These are phyloP conservation scores for Scleroderma citrinum DNA, from an alignment of 768 basidiomycete species.

Conservation along the genomic window DNA sequence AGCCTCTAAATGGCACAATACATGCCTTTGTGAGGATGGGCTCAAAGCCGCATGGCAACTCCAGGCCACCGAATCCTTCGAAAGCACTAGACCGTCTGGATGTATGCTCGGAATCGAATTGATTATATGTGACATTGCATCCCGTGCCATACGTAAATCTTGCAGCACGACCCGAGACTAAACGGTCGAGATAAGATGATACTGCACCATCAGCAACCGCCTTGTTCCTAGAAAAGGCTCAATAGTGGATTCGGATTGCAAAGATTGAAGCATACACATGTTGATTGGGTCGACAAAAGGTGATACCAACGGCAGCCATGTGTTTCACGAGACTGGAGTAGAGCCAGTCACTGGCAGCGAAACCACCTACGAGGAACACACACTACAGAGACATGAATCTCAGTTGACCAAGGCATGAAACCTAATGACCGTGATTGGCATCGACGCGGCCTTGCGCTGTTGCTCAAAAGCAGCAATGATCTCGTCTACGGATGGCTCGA, in stretches of 20 bases:
- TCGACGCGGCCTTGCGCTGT: conserved; percentile 16
- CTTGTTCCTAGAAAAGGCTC: conserved; percentile 24
- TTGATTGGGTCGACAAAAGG: conserved; percentile 38
- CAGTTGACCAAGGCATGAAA: background rate
- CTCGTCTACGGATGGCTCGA: conserved; percentile 31
- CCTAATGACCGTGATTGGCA: conserved; percentile 18
- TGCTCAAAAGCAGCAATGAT: conserved; percentile 26
- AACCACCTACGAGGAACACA: conserved; percentile 43
- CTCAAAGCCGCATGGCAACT: conserved; percentile 32
- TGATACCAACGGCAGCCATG: conserved; percentile 28
- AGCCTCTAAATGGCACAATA: background rate
- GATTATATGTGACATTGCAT: conserved; percentile 27
- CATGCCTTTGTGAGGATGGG: conserved; percentile 35
- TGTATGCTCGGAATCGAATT: conserved; percentile 31
- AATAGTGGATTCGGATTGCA: background rate
- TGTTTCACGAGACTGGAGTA: conserved; percentile 31
- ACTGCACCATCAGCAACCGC: conserved; percentile 45
- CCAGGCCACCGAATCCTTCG: conserved; percentile 25
- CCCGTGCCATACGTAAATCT: conserved; percentile 38
- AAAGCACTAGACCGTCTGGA: conserved; percentile 23
- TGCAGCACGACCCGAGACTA: conserved; percentile 39
- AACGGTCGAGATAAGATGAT: conserved; percentile 34
- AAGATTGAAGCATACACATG: conserved; percentile 34
- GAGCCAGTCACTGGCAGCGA: conserved; percentile 39
- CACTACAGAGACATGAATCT: conserved; percentile 5